Conservation (phyloP, 2,329 filamentous ascomycete species). For the Colletotrichum cereale region DNA sequence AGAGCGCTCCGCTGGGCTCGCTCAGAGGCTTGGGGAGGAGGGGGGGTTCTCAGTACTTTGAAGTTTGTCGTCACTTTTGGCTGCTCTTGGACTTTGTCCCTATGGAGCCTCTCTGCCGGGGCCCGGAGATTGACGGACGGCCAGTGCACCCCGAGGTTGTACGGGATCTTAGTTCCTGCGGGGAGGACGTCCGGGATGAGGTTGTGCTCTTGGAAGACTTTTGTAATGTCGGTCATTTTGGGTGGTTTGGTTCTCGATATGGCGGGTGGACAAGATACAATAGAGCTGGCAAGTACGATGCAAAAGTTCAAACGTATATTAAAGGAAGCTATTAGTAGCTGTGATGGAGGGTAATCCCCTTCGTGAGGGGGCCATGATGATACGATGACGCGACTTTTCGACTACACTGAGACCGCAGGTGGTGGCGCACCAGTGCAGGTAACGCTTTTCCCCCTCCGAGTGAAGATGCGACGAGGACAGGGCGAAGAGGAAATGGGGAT, state of each 20-base stretch:
- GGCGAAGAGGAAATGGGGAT: not conserved
- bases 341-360: not conserved
- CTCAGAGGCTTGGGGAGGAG: not conserved
- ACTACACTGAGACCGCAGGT: not conserved
- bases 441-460: not conserved
- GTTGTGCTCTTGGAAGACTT: constrained; percentile 4
- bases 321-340: not conserved
- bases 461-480: not conserved
- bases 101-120: constrained; percentile 12
- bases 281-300: not conserved
- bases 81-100: constrained; percentile 10
- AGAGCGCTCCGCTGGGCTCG: too few relatives aligned
- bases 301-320: too few relatives aligned
- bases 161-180: not conserved
- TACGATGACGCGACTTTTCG: not conserved
- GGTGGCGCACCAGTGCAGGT: not conserved
- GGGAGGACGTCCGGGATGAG: constrained; percentile 7
- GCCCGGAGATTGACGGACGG: constrained; percentile 4
- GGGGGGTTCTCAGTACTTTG: not conserved
- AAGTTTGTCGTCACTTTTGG: constrained; percentile 8
- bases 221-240: not conserved
- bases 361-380: not conserved
- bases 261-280: too few relatives aligned
- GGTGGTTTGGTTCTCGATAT: not conserved
- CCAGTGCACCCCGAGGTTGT: constrained; percentile 19